A percentile compares a stretch with the other conserved stretches of the same genome.
Evolutionary conservation across 805 yeast genomes (phyloP).

Genomic region (Ogataea zsoltii): DNA sequence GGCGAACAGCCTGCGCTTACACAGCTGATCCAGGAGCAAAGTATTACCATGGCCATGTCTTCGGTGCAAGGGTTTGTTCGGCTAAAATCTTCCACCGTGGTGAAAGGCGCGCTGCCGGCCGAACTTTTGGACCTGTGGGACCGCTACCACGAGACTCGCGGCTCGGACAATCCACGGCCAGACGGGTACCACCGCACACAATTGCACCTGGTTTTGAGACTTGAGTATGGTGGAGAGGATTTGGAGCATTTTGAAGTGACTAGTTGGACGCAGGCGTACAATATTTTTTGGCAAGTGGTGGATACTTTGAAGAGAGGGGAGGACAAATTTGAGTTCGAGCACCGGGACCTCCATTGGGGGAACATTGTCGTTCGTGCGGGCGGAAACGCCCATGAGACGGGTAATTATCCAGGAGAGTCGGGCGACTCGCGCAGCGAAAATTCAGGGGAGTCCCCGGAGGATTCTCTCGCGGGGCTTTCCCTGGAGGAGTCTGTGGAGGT

Average conservation of each 20-base stretch:
- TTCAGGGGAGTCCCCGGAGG: slow-evolving; percentile 10
- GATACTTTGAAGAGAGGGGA: slow-evolving; percentile 54
- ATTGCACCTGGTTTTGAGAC: slow-evolving; percentile 36
- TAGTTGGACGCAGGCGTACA: slow-evolving; percentile 39
- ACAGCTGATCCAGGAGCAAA: slow-evolving; percentile 48
- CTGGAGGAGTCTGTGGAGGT: slow-evolving; percentile 30
- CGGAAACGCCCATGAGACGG: no score
- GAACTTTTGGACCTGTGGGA: slow-evolving; percentile 47
- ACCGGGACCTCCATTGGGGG: slow-evolving; percentile 69
- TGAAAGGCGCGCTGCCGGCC: slow-evolving; percentile 46
- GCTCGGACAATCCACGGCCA: slow-evolving; percentile 38
- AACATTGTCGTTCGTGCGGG: slow-evolving; percentile 47
- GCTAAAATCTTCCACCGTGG: slow-evolving; percentile 45
- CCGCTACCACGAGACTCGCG: slow-evolving; percentile 26
- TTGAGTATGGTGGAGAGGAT: slow-evolving; percentile 44
- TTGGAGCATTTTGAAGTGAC: slow-evolving; percentile 44
- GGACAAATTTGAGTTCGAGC: slow-evolving; percentile 57
- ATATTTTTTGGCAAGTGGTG: slow-evolving; percentile 56
- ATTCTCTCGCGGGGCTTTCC: slow-evolving; percentile 15
- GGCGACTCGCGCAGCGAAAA: slow-evolving; percentile 10
- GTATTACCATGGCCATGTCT: slow-evolving; percentile 42
- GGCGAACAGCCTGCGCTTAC: slow-evolving; percentile 42
- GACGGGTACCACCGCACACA: slow-evolving; percentile 36
- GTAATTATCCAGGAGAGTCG: no score
- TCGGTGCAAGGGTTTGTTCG: slow-evolving; percentile 45